Conservation (phyloP, 352 stramenopile genomes). For the Pythium scleroteichum region DNA sequence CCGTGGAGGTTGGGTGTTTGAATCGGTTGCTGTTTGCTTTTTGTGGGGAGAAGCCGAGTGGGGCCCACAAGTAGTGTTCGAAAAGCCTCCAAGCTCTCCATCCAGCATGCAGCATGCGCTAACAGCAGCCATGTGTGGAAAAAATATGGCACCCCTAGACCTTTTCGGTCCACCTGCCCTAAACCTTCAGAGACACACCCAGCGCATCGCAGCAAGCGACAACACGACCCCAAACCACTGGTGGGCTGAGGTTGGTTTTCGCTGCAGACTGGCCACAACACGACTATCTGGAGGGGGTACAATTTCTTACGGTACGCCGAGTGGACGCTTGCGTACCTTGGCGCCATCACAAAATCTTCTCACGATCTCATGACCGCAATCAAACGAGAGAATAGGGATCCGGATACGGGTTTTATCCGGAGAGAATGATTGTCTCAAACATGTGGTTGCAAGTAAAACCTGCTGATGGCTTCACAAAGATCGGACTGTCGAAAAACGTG, state of each 20-base stretch:
- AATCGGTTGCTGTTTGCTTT: slow-evolving; percentile 8
- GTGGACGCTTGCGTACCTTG: slow-evolving; percentile 12
- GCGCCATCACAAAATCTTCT: slow-evolving; percentile 7
- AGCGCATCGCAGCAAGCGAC: slow-evolving; percentile 26
- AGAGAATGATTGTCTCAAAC: slow-evolving; percentile 9
- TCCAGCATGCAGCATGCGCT: not conserved
- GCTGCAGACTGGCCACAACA: slow-evolving; percentile 21
- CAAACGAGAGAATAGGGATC: slow-evolving; percentile 11
- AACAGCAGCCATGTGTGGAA: slow-evolving; percentile 10
- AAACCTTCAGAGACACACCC: slow-evolving; percentile 30
- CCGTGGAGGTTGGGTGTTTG: not conserved
- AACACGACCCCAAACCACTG: slow-evolving; percentile 25
- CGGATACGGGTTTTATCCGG: slow-evolving; percentile 9
- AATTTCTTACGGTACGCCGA: slow-evolving; percentile 18
- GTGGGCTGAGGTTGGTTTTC: slow-evolving; percentile 1
- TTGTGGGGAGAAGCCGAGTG: slow-evolving; percentile 8
- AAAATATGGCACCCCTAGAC: slow-evolving; percentile 22
- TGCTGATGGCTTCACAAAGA: slow-evolving; percentile 13
- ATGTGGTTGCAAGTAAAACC: slow-evolving; percentile 1
- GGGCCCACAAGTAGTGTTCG: not conserved
- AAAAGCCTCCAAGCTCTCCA: not conserved
- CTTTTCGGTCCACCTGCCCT: slow-evolving; percentile 19
- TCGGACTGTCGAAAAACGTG: no score
- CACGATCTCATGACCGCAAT: slow-evolving; percentile 14
- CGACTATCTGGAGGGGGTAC: slow-evolving; percentile 17